Evolutionary conservation across 1,284 basidiomycete genomes (phyloP).

Genomic region (Marasmius fiardii): DNA sequence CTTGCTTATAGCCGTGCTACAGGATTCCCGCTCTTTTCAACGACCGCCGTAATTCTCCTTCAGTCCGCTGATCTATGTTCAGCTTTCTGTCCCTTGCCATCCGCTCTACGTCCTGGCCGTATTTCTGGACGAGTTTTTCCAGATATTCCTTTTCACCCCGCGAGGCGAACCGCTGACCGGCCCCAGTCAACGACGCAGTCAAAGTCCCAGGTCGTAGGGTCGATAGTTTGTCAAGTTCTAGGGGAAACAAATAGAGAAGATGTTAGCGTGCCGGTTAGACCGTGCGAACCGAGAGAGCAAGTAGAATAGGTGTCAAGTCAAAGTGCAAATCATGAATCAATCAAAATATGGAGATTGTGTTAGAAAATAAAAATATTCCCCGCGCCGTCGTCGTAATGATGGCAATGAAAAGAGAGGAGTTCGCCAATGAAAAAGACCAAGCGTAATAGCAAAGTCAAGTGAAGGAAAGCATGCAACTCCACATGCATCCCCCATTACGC

Average conservation of each 20-base stretch:
- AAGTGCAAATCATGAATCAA: neutral
- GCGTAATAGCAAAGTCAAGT: neutral
- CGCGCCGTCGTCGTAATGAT: neutral
- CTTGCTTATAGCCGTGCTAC: neutral
- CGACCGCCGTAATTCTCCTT: constrained; percentile 73
- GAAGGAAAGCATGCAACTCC: neutral
- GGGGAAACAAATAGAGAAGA: constrained; percentile 4
- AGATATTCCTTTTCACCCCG: constrained; percentile 72
- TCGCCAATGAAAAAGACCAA: neutral
- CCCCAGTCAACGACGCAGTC: constrained; percentile 36
- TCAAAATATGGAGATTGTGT: neutral
- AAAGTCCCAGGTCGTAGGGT: constrained; percentile 20
- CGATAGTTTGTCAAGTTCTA: constrained; percentile 33
- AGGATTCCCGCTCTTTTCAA: constrained; percentile 48
- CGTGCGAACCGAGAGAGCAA: constrained; percentile 4
- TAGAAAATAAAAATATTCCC: neutral
- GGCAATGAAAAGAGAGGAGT: neutral
- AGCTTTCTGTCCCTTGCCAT: constrained; percentile 82
- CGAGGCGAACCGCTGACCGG: constrained; percentile 64
- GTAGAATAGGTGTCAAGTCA: neutral
- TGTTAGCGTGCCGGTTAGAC: neutral
- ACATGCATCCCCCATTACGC: neutral
- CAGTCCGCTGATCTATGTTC: constrained; percentile 86
- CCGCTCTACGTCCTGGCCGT: constrained; percentile 70
- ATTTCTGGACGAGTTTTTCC: constrained; percentile 59